Base-by-base conservation (phyloP, 495 filamentous ascomycete genomes). In the Penicillium ucsense region DNA sequence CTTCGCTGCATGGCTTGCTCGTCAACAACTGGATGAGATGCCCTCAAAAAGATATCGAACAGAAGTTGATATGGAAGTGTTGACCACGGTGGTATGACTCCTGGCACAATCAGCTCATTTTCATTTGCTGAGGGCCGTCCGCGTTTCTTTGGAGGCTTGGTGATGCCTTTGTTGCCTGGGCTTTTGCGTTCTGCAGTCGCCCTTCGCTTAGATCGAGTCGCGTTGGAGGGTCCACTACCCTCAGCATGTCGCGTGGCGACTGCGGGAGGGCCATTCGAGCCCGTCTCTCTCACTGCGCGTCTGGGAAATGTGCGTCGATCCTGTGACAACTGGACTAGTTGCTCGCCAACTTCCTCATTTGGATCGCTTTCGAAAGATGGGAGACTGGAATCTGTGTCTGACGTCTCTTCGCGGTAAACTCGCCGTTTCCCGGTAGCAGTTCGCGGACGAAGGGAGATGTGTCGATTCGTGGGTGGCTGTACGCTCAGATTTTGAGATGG, bases 21-120 rank as follows among this genome's bases (percentile, higher is more conserved):
- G 47, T 82, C 74, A 34, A 77, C 66, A 8, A 86, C 63, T 3
- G 86, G 83, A 38, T 75, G 63, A 4, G 81, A 77, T 5, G 85
- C 82, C 49, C 73, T 78, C 39, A 73, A 51, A 56, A 95, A 88
- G 41, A 90, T 78, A 32, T 82, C 69, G 9, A 84, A 61, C 12
- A 87, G 74, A 3, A 92, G 67, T 20, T 85, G 74, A 51, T 90
- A 88, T 2, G 87, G 87, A 4, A 94, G 64, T 1, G 66, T 76
- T 7, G 75, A 63, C 86, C 86, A 95, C 4, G 77, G 70, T 36
- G 81, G 85, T 34, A 79, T 79, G 29, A 66, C 67, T 9, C 69
- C 67, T 29, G 74, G 68, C 28, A 54, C 51, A 10, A 65, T n/a
- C 28, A 61, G 55, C 2, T 51, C 41, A 8, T 41, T 29, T 5